Conservation (phyloP, 2,329 filamentous ascomycete genomes). For the Fusarium marasasianum region DNA sequence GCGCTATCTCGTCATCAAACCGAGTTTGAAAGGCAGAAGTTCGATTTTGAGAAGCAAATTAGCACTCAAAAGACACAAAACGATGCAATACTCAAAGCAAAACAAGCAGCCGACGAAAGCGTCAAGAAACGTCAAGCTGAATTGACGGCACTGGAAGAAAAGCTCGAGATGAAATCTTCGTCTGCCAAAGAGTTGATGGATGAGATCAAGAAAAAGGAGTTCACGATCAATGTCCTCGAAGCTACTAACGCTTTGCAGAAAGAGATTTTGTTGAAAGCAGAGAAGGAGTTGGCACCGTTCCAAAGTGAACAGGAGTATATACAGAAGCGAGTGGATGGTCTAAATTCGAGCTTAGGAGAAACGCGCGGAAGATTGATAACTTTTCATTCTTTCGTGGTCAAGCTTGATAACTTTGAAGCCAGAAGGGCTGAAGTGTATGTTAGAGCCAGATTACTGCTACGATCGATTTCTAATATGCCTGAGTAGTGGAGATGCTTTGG, state of each 20-base stretch:
- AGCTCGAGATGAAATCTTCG: not conserved
- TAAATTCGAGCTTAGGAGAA: too few relatives aligned
- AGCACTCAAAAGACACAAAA: not conserved
- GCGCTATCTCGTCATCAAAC: not conserved
- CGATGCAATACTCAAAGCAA: not conserved
- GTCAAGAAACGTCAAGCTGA: not conserved
- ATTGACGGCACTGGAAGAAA: not conserved
- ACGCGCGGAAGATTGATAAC: not conserved
- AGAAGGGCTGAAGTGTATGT: not conserved
- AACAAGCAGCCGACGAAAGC: not conserved
- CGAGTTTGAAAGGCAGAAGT: not conserved
- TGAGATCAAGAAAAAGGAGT: not conserved
- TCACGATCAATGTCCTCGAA: not conserved
- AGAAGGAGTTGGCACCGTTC: not conserved
- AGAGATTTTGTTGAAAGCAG: not conserved
- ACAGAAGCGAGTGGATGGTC: too few relatives aligned
- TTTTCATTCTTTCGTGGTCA: not conserved
- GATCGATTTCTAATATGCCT: not conserved
- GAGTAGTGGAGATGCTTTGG: not conserved
- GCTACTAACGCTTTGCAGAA: not conserved
- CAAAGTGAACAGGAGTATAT: not conserved
- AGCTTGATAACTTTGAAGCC: not conserved
- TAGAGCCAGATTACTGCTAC: not conserved
- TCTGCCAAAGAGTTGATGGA: not conserved
- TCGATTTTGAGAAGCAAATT: not conserved